Evolutionary conservation across 1,139 yeast species (phyloP).

Genomic region (Blastobotrys buckinghamii): DNA sequence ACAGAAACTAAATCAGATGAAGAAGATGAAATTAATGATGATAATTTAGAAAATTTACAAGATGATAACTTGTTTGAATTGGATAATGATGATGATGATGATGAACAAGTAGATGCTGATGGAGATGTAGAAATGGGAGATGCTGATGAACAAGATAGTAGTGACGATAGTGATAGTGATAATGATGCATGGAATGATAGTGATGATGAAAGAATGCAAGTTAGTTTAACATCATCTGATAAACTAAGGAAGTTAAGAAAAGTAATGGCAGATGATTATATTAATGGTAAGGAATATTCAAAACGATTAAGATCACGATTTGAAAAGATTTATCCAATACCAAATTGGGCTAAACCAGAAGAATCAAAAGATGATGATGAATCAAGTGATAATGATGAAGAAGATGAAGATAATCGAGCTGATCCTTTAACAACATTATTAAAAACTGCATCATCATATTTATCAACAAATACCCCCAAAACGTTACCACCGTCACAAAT

Average conservation of each 20-base stretch:
- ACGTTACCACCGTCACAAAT: conserved; percentile 65
- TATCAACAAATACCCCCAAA: conserved; percentile 44
- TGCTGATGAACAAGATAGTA: conserved; percentile 53
- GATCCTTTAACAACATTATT: conserved; percentile 52
- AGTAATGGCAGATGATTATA: conserved; percentile 49
- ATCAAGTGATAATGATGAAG: conserved; percentile 30
- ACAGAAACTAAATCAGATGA: conserved; percentile 42
- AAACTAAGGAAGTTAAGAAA: conserved; percentile 68
- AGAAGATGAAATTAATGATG: conserved; percentile 27
- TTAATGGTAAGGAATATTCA: conserved; percentile 64
- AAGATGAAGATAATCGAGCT: conserved; percentile 34
- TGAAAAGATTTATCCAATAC: conserved; percentile 81
- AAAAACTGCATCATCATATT: conserved; percentile 51
- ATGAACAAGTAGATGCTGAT: conserved; percentile 30
- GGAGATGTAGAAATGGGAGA: conserved; percentile 39
- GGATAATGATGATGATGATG: conserved; percentile 21
- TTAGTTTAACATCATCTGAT: conserved; percentile 57
- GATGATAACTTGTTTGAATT: conserved; percentile 33
- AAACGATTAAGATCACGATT: conserved; percentile 75
- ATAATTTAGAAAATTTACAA: conserved; percentile 29
- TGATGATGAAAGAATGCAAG: conserved; percentile 71
- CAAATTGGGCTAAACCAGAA: conserved; percentile 63
- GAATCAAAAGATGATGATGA: conserved; percentile 22
- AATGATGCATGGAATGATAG: conserved; percentile 74
- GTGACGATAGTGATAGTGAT: conserved; percentile 26